Evolutionary conservation across 2,329 filamentous ascomycete genomes (phyloP), one percentile per base, ranked within the genome.

Genomic region (Neonectria faginata): DNA sequence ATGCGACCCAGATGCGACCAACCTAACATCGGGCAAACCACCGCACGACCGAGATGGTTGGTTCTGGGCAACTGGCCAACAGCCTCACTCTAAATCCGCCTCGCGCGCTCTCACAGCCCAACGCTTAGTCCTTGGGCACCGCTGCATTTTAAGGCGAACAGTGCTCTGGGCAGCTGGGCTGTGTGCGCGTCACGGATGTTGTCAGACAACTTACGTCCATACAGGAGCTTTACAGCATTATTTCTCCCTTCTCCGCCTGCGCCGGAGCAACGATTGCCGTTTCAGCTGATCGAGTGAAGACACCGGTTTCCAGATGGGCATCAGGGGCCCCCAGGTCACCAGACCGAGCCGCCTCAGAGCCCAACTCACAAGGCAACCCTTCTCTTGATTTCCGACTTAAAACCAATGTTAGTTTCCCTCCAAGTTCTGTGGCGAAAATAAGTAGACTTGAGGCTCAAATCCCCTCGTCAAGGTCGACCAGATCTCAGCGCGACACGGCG

Each of bases 1-100:
- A 69, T 64, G 66, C 67, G 27, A 33, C 59, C 64, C 20, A 62
- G 42, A 48, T 60, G 53, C 50, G 50, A 44, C 63, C 59, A 57
- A 67, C 51, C 62, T 60, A 44, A 51, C 42, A 45, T 53, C 60
- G 29, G 60, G 68, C 68, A 65, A 66, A 68, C 64, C 62, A 62
- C 50, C 52, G 20, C 36, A 54, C 52, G 48, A 60, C 50, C 57
- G 36, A 62, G 57, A 70, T 53, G 70, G 67, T 70, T 71, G 70
- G 70, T 52, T 58, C 44, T 44, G 18, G 8, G 29, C 44, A 29
- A 11, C 45, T 52, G 39, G 27, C 41, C 39, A 18, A 57, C 57
- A 65, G 57, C 65, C 50, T 62, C 53, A 25, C 47, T 20, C 12
- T 33, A 29, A 53, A 20, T 62, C 47, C 50, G 54, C 39, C 58